Base-by-base conservation (phyloP, 139 green algal species). In the Pseudopediastrum boryanum region DNA sequence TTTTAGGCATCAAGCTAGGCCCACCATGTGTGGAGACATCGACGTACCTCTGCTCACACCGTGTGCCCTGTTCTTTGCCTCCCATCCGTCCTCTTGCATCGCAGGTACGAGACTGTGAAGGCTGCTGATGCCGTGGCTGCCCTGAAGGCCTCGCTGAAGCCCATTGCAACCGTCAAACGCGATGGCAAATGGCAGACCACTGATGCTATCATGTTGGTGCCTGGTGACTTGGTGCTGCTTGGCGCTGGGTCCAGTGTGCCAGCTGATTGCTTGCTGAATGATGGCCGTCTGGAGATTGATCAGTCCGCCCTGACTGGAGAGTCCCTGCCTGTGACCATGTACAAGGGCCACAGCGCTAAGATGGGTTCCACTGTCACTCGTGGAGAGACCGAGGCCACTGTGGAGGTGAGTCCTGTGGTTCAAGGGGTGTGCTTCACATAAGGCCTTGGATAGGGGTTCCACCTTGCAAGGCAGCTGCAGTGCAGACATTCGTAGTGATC, bases 221-320 rank as follows among this genome's bases (percentile, higher is more conserved):
- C 91, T 13, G 93, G 93, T 7, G 93, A 97, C 83, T 46, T 95
- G 65, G 85, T 96, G 44, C 82, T 91, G 59, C 86, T 97, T 5
- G 87, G 67, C 16, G 82, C 88, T 25, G 93, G 93, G 27, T 85
- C 84, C n/a, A 85, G 81, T 10, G 86, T 97, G 8, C 93, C 93
- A 10, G 93, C 92, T 4, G 51, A 68, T 46, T 69, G 64, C 62
- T 65, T 67, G 19, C 16, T 66, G 25, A 81, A 74, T 21, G 54
- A 66, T 38, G 74, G 74, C 46, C 74, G 74, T 36, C 51, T 82
- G 59, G 76, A 82, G 64, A 84, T 95, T 5, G 93, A 97, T 77
- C 91, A 97, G 90, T 86, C 91, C 7, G 92, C 93, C 3, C 84
- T 97, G 7, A 97, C 91, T 0, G 93, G 93, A 27, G 93, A 97